Percentiles rank a stretch among this genome's conserved stretches.
These are phyloP conservation scores for Acephala macrosclerotiorum DNA, from an alignment of 2,329 filamentous ascomycete genomes.

Conservation along the genomic window DNA sequence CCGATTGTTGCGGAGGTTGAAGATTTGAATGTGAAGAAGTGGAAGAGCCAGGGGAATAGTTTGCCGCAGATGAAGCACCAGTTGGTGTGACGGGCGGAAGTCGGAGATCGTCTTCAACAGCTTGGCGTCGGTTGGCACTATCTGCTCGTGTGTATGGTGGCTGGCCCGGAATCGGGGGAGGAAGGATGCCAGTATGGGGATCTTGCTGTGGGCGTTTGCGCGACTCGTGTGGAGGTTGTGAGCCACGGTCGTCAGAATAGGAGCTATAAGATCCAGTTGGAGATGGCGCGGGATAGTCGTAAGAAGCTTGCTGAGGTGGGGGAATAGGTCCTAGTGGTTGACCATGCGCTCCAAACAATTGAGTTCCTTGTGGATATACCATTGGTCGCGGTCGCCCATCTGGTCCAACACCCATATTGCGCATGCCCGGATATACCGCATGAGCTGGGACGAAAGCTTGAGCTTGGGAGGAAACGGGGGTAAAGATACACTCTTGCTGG, in stretches of 20 bases:
- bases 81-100: constrained; percentile 45
- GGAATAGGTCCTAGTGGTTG: constrained; percentile 45
- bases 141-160: constrained; percentile 39
- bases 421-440: constrained; percentile 65
- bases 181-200: constrained; percentile 45
- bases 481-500: constrained; percentile 80
- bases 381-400: constrained; percentile 43
- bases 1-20: constrained; percentile 34
- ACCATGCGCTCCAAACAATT: constrained; percentile 50
- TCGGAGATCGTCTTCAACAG: constrained; percentile 43
- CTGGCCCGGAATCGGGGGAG: constrained; percentile 46
- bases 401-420: constrained; percentile 48
- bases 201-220: constrained; percentile 45
- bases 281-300: constrained; percentile 45
- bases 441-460: constrained; percentile 79
- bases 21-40: constrained; percentile 41
- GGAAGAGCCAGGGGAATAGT: constrained; percentile 44
- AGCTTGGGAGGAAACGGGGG: constrained; percentile 75
- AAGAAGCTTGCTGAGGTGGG: constrained; percentile 35
- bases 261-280: constrained; percentile 43
- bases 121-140: constrained; percentile 36
- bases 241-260: constrained; percentile 31
- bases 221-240: constrained; percentile 34
- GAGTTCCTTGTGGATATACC: constrained; percentile 39
- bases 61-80: constrained; percentile 31